phyloP scores from a whole-genome alignment of 2,329 filamentous ascomycete genomes.

The Penicillium sp. region DNA sequence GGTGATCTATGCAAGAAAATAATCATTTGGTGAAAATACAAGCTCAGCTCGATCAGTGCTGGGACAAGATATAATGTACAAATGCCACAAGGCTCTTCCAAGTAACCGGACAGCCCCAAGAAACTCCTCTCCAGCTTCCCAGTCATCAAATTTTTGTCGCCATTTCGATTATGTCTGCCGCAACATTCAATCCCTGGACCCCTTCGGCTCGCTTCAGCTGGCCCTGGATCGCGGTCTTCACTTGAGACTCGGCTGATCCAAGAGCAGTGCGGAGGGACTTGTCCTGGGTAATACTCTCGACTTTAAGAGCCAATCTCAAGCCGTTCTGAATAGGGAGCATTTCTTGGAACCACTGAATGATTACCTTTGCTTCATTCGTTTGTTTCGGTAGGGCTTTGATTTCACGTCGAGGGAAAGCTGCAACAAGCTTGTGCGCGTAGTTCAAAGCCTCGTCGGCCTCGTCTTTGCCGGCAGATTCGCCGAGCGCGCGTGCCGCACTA shows the following conservation, averaged over 20 bases:
- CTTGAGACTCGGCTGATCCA: slow-evolving; percentile 34
- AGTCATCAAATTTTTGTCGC: too few species aligned
- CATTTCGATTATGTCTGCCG: too few species aligned
- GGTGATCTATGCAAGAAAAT: too few species aligned
- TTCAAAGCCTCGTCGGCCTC: slow-evolving; percentile 38
- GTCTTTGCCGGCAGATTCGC: slow-evolving; percentile 40
- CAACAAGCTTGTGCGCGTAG: slow-evolving; percentile 41
- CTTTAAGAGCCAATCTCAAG: slow-evolving; percentile 42
- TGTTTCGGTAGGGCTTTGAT: neutral
- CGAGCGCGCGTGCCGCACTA: slow-evolving; percentile 43
- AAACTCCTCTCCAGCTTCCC: neutral
- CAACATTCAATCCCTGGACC: too few species aligned
- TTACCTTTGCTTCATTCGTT: too few species aligned
- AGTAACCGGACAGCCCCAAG: neutral
- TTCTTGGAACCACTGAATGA: slow-evolving; percentile 27
- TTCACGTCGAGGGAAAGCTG: slow-evolving; percentile 7
- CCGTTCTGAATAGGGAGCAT: slow-evolving; percentile 42
- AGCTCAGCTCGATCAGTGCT: slow-evolving; percentile 18
- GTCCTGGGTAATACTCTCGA: too few species aligned
- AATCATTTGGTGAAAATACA: too few species aligned
- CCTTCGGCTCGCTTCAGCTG: too few species aligned
- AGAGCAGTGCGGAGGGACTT: slow-evolving; percentile 25
- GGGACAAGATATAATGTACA: slow-evolving; percentile 24
- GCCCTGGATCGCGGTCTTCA: slow-evolving; percentile 41
- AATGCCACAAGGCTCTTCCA: slow-evolving; percentile 8